Evolutionary conservation across 805 yeast genomes (phyloP).

Genomic region (Jamesozyma spencerorum): DNA sequence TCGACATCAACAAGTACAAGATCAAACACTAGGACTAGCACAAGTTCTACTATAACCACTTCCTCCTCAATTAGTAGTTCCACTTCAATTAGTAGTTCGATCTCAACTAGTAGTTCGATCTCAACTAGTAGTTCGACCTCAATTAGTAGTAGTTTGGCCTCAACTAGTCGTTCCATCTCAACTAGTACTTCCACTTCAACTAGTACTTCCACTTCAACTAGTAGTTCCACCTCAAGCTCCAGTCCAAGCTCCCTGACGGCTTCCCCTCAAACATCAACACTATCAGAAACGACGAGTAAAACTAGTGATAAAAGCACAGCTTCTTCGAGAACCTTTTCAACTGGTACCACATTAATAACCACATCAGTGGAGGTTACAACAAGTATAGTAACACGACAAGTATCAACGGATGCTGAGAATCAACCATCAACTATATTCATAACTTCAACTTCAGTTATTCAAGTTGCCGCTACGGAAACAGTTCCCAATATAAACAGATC

Average conservation of each 20-base stretch:
- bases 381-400: slow-evolving; percentile 18
- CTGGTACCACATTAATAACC: slow-evolving; percentile 7
- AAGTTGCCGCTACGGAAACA: slow-evolving; percentile 9
- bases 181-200: not conserved
- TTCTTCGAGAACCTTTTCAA: slow-evolving; percentile 1
- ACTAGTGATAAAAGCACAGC: too few relatives aligned
- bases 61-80: too few relatives aligned
- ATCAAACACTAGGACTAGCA: not conserved
- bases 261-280: too few relatives aligned
- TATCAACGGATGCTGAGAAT: slow-evolving; percentile 15
- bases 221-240: slow-evolving; percentile 6
- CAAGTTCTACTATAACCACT: slow-evolving; percentile 6
- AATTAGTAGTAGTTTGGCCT: too few relatives aligned
- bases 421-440: slow-evolving; percentile 16
- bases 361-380: slow-evolving; percentile 19
- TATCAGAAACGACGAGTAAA: slow-evolving; percentile 4
- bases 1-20: slow-evolving; percentile 4
- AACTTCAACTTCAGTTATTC: slow-evolving; percentile 23
- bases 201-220: slow-evolving; percentile 2
- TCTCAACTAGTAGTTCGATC: not conserved
- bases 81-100: too few relatives aligned
- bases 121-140: slow-evolving; percentile 10
- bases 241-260: slow-evolving; percentile 8
- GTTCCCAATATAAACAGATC: slow-evolving; percentile 1
- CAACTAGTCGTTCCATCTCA: not conserved